Evolutionary conservation across 176 grass and related monocot species (phyloP), one percentile per base, ranked within the genome.

Genomic region (Zoysia japonica): DNA sequence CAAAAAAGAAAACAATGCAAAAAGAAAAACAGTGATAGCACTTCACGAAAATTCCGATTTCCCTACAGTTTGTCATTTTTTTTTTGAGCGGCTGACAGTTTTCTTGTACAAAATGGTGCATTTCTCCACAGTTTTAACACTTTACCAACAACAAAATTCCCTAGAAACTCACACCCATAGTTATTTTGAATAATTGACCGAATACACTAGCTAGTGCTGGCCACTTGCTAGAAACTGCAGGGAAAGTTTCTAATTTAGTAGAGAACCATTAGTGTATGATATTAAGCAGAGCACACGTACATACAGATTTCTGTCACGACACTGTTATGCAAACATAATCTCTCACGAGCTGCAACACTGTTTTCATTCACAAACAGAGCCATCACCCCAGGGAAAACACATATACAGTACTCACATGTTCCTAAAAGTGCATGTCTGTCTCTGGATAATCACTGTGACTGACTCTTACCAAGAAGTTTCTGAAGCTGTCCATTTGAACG

Each of bases 391-490:
- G 5, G 56, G 43, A 43, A 68, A 72, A 70, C 44, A 59, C 14
- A 70, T 37, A 40, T 20, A 41, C 43, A 40, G 70, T 12, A 77
- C 60, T 74, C 55, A 56, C 5, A 9, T 56, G 16, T 70, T 81
- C 84, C 71, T 71, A 1, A 6, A 43, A 61, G 20, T 67, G 55
- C 57, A 84, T 59, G 39, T 43, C 61, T 83, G 3, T 6, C 43
- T 8, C 2, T 7, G 20, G 19, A 85, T 67, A 56, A 35, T 85
- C 87, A 77, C 65, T 80, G 68, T n/a, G 84, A 80, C 55, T 68
- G 54, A 82, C 40, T 91, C 56, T 85, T 85, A 54, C 81, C 93
- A 61, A 95, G 93, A 80, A 95, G 89, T 67, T 92, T 92, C 46
- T 81, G 28, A 73, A 95, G 92, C 50, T 87, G 84, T 56, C 92